A percentile compares a stretch with the other conserved stretches of the same genome.
These are phyloP conservation scores for Ocimum tenuiflorum DNA, from an alignment of 257 asterid genomes.

Conservation along the genomic window DNA sequence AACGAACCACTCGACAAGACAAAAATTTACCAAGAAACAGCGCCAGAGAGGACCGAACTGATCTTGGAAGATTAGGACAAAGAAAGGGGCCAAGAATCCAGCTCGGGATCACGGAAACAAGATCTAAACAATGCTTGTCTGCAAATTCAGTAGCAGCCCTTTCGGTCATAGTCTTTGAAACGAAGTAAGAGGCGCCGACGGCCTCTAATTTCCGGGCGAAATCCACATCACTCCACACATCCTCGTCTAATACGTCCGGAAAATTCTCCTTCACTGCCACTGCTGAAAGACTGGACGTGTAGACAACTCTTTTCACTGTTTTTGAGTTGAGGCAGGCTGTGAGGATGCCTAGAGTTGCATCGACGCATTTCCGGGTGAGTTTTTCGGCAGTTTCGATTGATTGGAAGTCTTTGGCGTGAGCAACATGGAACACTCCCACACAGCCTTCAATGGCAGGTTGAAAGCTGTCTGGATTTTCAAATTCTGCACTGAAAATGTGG, in stretches of 20 bases:
- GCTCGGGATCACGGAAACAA: slow-evolving; percentile 42
- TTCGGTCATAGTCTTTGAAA: slow-evolving; percentile 44
- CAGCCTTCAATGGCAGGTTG: slow-evolving; percentile 50
- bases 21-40: slow-evolving; percentile 29
- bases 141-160: slow-evolving; percentile 49
- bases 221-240: slow-evolving; percentile 36
- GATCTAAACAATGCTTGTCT: slow-evolving; percentile 34
- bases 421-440: slow-evolving; percentile 54
- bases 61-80: slow-evolving; percentile 32
- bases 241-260: slow-evolving; percentile 27
- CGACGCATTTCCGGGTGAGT: slow-evolving; percentile 18
- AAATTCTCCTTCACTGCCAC: not conserved
- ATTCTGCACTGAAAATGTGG: slow-evolving; percentile 48
- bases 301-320: slow-evolving; percentile 42
- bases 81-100: slow-evolving; percentile 55
- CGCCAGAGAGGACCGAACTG: slow-evolving; percentile 33
- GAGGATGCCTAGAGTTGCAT: slow-evolving; percentile 33
- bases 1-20: no score
- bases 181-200: slow-evolving; percentile 19
- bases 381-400: slow-evolving; percentile 33
- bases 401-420: slow-evolving; percentile 39
- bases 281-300: slow-evolving; percentile 31
- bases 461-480: slow-evolving; percentile 45
- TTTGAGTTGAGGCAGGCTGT: slow-evolving; percentile 27
- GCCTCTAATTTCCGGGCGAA: not conserved